Conservation (phyloP, 768 basidiomycete genomes). For the Nevesoporus exiguus region DNA sequence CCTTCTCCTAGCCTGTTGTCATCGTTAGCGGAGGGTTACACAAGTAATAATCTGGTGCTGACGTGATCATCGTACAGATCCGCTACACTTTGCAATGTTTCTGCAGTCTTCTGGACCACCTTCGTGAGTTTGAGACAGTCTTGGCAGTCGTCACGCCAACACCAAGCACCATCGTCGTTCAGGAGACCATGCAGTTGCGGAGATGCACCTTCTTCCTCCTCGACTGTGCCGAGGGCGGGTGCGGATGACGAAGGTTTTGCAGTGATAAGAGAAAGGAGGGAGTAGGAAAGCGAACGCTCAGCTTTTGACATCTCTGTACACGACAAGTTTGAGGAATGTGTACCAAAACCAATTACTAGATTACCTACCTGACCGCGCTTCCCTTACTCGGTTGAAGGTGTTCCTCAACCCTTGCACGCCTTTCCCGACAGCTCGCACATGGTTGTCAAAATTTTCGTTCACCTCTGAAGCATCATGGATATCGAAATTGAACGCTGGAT, state of each 20-base stretch:
- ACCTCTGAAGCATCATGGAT: slow-evolving; percentile 61
- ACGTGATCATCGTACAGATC: slow-evolving; percentile 81
- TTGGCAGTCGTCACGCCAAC: slow-evolving; percentile 77
- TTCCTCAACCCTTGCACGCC: slow-evolving; percentile 66
- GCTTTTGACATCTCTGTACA: slow-evolving; percentile 73
- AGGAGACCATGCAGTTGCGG: slow-evolving; percentile 51
- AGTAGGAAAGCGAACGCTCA: slow-evolving; percentile 69
- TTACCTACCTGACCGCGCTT: slow-evolving; percentile 61
- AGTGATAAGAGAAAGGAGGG: slow-evolving; percentile 71
- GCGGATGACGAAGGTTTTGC: slow-evolving; percentile 56
- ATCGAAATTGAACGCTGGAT: slow-evolving; percentile 84
- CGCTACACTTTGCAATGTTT: slow-evolving; percentile 69
- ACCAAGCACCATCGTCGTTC: slow-evolving; percentile 79
- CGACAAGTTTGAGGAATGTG: neutral
- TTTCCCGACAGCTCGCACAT: slow-evolving; percentile 62
- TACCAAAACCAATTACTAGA: neutral
- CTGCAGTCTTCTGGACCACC: slow-evolving; percentile 71
- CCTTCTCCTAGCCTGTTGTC: slow-evolving; percentile 60
- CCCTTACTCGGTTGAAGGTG: slow-evolving; percentile 59
- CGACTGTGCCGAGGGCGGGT: slow-evolving; percentile 44
- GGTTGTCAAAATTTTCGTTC: slow-evolving; percentile 59
- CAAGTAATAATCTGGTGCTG: slow-evolving; percentile 23
- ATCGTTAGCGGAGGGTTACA: slow-evolving; percentile 5
- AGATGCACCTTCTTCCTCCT: slow-evolving; percentile 42
- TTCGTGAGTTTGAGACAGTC: slow-evolving; percentile 79